Percentiles rank a stretch among this genome's conserved stretches.
These are phyloP conservation scores for Butyriboletus appendiculatus DNA, from an alignment of 1,284 basidiomycete genomes.

Conservation along the genomic window DNA sequence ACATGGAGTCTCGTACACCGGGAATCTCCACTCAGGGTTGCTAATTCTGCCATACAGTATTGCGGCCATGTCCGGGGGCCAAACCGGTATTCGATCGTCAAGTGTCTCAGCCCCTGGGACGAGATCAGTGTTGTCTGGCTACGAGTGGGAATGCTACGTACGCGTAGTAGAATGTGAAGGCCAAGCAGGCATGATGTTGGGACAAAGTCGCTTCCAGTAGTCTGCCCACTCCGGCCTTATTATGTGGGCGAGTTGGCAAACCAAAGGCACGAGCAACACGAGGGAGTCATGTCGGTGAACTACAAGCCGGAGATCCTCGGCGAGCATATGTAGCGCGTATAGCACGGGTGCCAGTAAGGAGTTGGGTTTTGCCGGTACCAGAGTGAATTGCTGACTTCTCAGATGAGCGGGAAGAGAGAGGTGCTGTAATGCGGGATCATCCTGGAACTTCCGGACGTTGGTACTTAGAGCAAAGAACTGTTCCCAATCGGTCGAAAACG, in stretches of 20 bases:
- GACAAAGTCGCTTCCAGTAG: slow-evolving; percentile 81
- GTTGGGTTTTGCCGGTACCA: slow-evolving; percentile 38
- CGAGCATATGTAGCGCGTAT: slow-evolving; percentile 76
- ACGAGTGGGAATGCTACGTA: slow-evolving; percentile 31
- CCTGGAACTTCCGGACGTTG: slow-evolving; percentile 49
- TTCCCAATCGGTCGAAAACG: slow-evolving; percentile 27
- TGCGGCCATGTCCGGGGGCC: slow-evolving; percentile 67
- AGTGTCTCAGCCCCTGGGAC: slow-evolving; percentile 45
- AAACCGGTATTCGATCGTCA: slow-evolving; percentile 67
- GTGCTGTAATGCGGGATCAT: slow-evolving; percentile 55
- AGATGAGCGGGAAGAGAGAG: slow-evolving; percentile 44
- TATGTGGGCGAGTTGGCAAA: slow-evolving; percentile 66
- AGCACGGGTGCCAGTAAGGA: slow-evolving; percentile 53
- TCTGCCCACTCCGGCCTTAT: slow-evolving; percentile 84
- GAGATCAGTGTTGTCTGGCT: slow-evolving; percentile 6
- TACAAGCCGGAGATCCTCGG: slow-evolving; percentile 64
- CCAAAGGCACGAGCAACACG: slow-evolving; percentile 59
- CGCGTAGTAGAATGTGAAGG: slow-evolving; percentile 46
- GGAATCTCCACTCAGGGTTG: slow-evolving; percentile 64
- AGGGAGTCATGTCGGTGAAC: slow-evolving; percentile 56
- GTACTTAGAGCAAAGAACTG: slow-evolving; percentile 37
- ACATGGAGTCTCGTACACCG: slow-evolving; percentile 52
- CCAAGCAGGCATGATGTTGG: slow-evolving; percentile 59
- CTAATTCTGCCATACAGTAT: slow-evolving; percentile 65
- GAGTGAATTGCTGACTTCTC: slow-evolving; percentile 26